These are phyloP conservation scores for Parastagonospora avenae DNA, from an alignment of 2,329 filamentous ascomycete genomes.

Conservation along the genomic window DNA sequence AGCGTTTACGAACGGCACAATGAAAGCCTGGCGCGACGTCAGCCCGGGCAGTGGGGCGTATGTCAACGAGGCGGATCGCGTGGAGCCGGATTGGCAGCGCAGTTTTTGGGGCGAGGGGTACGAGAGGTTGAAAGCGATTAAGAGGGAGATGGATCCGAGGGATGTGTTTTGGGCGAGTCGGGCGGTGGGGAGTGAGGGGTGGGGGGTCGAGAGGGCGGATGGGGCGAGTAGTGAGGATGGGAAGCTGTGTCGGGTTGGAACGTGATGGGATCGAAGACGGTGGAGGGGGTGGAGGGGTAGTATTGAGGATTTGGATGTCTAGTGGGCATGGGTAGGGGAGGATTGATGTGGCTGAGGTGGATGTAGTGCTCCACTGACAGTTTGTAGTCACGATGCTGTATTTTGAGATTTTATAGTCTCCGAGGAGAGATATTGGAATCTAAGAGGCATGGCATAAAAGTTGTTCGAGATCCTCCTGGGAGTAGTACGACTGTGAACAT, in stretches of 20 bases:
- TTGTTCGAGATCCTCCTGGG: no score
- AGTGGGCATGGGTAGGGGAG: no score
- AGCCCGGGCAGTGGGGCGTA: conserved; percentile 32
- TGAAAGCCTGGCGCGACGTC: conserved; percentile 32
- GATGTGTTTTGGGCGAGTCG: conserved; percentile 26
- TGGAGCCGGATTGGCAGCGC: conserved; percentile 18
- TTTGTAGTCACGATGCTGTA: no score
- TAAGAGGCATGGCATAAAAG: no score
- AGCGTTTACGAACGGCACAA: conserved; percentile 26
- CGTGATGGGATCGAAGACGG: no score
- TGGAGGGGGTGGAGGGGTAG: not conserved
- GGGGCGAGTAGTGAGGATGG: conserved; percentile 31
- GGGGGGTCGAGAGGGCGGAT: conserved; percentile 26
- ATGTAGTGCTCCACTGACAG: no score
- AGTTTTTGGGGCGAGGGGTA: conserved; percentile 22
- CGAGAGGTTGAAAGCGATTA: conserved; percentile 10
- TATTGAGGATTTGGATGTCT: no score
- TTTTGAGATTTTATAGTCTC: no score
- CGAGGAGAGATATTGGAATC: no score
- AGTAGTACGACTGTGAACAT: no score
- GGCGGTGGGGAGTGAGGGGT: conserved; percentile 31
- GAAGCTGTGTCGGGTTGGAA: conserved; percentile 23
- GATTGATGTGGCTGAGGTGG: no score
- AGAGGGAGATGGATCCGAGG: conserved; percentile 15
- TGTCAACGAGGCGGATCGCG: conserved; percentile 21